Evolutionary conservation across 192 early-diverging fungal genomes (phyloP).

Genomic region (Coemansia sp.): DNA sequence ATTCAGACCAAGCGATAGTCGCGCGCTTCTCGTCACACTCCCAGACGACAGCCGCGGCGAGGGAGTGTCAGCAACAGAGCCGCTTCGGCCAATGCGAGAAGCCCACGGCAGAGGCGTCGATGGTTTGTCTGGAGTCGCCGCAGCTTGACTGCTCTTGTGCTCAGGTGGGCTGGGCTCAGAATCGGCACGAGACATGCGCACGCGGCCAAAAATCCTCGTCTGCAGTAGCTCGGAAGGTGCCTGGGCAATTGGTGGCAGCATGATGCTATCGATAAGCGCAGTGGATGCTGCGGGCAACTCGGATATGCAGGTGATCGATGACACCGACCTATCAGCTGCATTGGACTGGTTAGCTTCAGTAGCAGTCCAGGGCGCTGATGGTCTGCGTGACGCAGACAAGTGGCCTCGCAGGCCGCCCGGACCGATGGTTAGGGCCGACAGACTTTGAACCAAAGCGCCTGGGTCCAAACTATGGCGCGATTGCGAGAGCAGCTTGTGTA

Average conservation of each 20-base stretch:
- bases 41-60: slow-evolving; percentile 1
- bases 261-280: not conserved
- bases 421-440: slow-evolving; percentile 35
- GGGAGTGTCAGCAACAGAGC: slow-evolving; percentile 16
- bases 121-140: slow-evolving; percentile 4
- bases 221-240: not conserved
- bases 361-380: slow-evolving; percentile 22
- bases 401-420: slow-evolving; percentile 10
- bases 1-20: slow-evolving; percentile 1
- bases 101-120: slow-evolving; percentile 1
- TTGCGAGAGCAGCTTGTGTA: slow-evolving; percentile 36
- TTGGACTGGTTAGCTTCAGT: not conserved
- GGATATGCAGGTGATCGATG: slow-evolving; percentile 8
- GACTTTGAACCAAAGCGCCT: slow-evolving; percentile 34
- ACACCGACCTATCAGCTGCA: not conserved
- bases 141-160: not conserved
- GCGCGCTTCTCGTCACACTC: not conserved
- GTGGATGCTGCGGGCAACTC: not conserved
- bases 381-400: slow-evolving; percentile 13
- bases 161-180: not conserved
- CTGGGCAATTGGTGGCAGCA: slow-evolving; percentile 12
- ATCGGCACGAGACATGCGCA: not conserved
- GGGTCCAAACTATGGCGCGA: slow-evolving; percentile 52
- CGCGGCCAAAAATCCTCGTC: not conserved
- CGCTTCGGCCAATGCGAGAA: not conserved